Evolutionary conservation across 2,329 filamentous ascomycete genomes (phyloP).

Genomic region (Passalora sequoiae): DNA sequence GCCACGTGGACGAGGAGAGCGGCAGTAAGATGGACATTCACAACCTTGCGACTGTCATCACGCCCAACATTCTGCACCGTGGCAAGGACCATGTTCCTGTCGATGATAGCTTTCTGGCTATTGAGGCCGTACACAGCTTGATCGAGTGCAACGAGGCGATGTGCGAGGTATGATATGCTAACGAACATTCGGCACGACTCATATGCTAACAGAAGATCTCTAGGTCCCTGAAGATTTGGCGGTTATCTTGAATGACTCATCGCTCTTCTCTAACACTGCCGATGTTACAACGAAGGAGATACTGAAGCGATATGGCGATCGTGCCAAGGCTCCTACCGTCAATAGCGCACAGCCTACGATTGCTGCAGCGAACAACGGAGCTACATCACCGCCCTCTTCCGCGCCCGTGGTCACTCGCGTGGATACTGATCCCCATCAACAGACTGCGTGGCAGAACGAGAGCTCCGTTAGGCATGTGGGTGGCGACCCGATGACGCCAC

Average conservation of each 20-base stretch:
- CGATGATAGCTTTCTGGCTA: conserved; percentile 88
- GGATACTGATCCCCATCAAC: conserved; percentile 76
- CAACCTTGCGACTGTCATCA: conserved; percentile 95
- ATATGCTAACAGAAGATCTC: conserved; percentile 23
- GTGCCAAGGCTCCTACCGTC: conserved; percentile 54
- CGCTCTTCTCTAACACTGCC: conserved; percentile 71
- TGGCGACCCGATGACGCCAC: conserved; percentile 23
- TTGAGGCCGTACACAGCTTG: conserved; percentile 84
- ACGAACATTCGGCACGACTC: too few species aligned
- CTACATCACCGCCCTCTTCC: conserved; percentile 42
- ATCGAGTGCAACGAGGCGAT: conserved; percentile 94
- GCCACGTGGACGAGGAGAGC: conserved; percentile 91
- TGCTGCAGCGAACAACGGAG: conserved; percentile 18
- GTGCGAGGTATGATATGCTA: conserved; percentile 75
- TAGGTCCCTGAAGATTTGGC: conserved; percentile 92
- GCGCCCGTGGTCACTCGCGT: conserved; percentile 62
- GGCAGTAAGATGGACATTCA: conserved; percentile 99
- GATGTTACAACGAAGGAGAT: conserved; percentile 98
- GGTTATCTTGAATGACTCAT: conserved; percentile 75
- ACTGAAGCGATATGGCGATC: conserved; percentile 83
- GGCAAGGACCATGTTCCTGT: conserved; percentile 31
- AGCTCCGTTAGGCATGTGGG: conserved; percentile 71
- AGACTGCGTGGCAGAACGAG: conserved; percentile 70
- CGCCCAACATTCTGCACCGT: conserved; percentile 78
- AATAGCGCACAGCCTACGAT: conserved; percentile 32